These are phyloP conservation scores for Mimosa bimucronata DNA, from an alignment of 306 rosid genomes.

Conservation along the genomic window DNA sequence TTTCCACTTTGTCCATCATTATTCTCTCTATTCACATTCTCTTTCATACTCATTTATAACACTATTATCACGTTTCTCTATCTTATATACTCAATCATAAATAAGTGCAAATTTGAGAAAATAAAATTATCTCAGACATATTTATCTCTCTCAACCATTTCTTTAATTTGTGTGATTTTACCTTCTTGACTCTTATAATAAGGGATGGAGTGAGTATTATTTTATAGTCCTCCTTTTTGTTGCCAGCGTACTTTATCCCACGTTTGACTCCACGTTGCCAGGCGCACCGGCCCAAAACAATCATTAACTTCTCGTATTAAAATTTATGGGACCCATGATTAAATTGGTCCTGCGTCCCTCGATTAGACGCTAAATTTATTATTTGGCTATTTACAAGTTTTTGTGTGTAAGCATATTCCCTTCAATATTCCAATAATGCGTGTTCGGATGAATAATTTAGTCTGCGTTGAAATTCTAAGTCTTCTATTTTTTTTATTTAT, in stretches of 20 bases:
- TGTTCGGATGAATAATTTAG: constrained; percentile 7
- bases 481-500: neutral
- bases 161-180: no score
- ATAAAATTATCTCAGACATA: no score
- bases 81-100: no score
- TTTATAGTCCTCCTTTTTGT: no score
- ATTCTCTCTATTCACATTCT: no score
- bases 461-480: neutral
- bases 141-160: no score
- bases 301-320: neutral
- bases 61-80: no score
- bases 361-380: neutral
- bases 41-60: no score
- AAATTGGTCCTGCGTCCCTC: neutral
- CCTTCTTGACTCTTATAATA: no score
- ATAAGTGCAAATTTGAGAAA: no score
- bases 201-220: no score
- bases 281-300: neutral
- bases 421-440: constrained; percentile 34
- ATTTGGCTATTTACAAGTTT: neutral
- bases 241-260: neutral
- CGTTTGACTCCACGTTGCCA: neutral
- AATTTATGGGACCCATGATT: neutral
- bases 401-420: constrained; percentile 38
- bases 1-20: no score